phyloP scores from a whole-genome alignment of 371 early-diverging fungal species.

The Circinella minor region DNA sequence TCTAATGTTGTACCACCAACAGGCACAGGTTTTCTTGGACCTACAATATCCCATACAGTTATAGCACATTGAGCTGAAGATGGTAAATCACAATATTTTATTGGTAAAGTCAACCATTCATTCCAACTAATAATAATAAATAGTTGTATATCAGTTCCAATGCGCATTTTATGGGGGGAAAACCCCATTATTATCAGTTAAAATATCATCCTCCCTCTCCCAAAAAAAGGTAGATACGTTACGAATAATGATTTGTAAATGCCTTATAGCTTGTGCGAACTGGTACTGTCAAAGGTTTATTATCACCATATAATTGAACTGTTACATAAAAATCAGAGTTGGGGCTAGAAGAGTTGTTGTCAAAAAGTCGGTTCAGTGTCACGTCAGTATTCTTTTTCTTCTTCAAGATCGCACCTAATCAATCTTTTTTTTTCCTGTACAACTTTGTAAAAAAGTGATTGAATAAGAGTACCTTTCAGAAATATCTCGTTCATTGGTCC shows the following conservation, averaged over 20 bases:
- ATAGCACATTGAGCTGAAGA: conserved; percentile 73
- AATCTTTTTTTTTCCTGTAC: background rate
- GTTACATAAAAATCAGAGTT: conserved; percentile 72
- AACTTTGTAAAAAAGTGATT: no score
- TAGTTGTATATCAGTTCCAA: background rate
- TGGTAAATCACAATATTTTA: conserved; percentile 86
- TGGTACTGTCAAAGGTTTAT: conserved; percentile 75
- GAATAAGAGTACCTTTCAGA: conserved; percentile 1
- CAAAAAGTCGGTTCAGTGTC: background rate
- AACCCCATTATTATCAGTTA: no score
- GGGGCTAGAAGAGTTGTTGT: conserved; percentile 9
- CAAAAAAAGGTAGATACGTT: conserved; percentile 4
- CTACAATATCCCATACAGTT: conserved; percentile 81
- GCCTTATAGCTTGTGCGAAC: conserved; percentile 71
- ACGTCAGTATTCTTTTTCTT: no score
- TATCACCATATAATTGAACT: conserved; percentile 79
- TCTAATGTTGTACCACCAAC: conserved; percentile 79
- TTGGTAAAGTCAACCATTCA: conserved; percentile 90
- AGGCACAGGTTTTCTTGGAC: conserved; percentile 73
- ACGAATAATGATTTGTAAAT: conserved; percentile 61
- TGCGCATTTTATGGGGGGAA: no score
- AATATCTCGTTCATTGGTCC: conserved; percentile 1
- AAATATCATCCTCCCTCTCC: no score
- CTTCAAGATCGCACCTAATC: no score
- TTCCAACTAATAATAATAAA: conserved; percentile 90